Base-by-base conservation (phyloP, 176 grass and related monocot genomes). In the Aechmea fasciata region DNA sequence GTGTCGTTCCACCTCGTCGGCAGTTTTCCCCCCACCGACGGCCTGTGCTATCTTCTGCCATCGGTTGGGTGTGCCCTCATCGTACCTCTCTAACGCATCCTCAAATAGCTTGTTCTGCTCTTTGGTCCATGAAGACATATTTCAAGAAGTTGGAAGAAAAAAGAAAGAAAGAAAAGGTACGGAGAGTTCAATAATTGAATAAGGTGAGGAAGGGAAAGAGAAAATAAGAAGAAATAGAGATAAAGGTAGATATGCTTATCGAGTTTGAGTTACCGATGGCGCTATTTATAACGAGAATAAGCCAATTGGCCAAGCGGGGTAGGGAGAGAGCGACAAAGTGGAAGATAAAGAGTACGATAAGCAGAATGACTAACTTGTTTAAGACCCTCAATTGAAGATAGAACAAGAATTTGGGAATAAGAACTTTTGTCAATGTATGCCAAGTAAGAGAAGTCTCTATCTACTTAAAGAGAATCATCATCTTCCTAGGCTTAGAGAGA, bases 61-160 rank as follows among this genome's bases (percentile, higher is more conserved):
- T 50, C 73, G 47, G 20, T 61, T 47, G 1, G 88, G 80, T 10
- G 69, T 71, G 77, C 84, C 77, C 11, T 8, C 14, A 80, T 79
- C 81, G 49, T 87, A 79, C 48, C 28, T 71, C 9, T 75, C 84
- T 68, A 91, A 78, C 33, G 88, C 88, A 33, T 28, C 41, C 88
- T 91, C 88, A 51, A 91, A 91, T 51, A 61, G 55, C 62, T 52
- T 19, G 85, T 91, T 91, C 66, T 91, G 78, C 53, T 64, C 63
- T 0, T 1, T 0, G 64, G 75, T 88, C 89, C 89, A 91, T 9
- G 15, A 9, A 19, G 55, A 61, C 55, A 19, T 19, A 7, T 41
- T 8, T 41, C 33, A 41, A 41, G 0, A 41, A 41, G 33, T 8
- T 41, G 5, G 33, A 41, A 41, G 33, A 41, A 41, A 0, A 6